Base-by-base conservation (phyloP, 2,329 filamentous ascomycete genomes). In the Pleoardoris graminearum region DNA sequence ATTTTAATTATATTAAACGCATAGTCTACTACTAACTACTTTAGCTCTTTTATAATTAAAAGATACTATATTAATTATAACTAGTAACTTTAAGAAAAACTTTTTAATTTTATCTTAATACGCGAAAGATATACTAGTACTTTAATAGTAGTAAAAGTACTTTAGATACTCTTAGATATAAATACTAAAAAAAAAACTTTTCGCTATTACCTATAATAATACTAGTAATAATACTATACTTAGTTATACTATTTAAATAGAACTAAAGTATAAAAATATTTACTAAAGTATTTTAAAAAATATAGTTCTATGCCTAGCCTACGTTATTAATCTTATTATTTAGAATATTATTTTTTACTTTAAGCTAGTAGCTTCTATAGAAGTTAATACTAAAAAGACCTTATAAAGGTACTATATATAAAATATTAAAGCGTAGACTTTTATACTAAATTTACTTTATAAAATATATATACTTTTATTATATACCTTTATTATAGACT, bases 291-390 rank as follows among this genome's bases (percentile, higher is more conserved):
- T 16, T 29, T 23, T 7, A 42, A 17, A 51, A 27, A 52, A 50
- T 22, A 37, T 11, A 16, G 46, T 50, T 19, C 41, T 32, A 27
- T 51, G 23, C 23, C 8, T 51, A 29, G 39, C 39, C 6, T 25
- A 51, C 21, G 32, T 51, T 55, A 55, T 52, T 43, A 51, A 55
- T 21, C 32, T 51, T 8, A 14, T 55, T 22, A 11, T 51, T 8
- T 37, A 55, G 17, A 46, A 33, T 33, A 53, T 30, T 29, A 50
- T 44, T n/a, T 21, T 19, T 7, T 21, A 49, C 22, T 35, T 49
- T 17, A 41, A 49, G 46, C 46, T 49, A 49, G 33, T 16, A 30
- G 46, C 23, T 12, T 41, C 36, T 41, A 36, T 3, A 30, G 25
- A 39, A 23, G n/a, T 49, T 25, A 25, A 30, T 19, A n/a, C 27